phyloP scores from a whole-genome alignment of 2,329 filamentous ascomycete species.

The Diaporthe nobilis region DNA sequence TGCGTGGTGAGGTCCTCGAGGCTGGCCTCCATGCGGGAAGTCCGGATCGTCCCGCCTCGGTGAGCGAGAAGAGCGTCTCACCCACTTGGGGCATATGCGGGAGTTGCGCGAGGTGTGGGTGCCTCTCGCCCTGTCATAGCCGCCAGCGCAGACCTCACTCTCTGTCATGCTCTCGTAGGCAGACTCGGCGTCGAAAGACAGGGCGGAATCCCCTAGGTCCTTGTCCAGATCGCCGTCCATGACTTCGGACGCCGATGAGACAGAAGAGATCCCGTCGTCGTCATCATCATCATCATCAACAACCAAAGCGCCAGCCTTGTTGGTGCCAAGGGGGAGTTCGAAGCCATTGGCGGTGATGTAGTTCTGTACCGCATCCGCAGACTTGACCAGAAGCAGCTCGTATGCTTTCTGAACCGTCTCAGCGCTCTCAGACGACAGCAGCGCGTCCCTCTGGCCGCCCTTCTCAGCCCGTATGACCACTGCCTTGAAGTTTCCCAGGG shows the following conservation, averaged over 20 bases:
- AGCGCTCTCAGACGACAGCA: conserved; percentile 50
- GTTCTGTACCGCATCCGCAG: conserved; percentile 55
- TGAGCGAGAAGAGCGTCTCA: conserved; percentile 31
- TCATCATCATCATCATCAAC: conserved; percentile 41
- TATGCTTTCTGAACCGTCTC: conserved; percentile 51
- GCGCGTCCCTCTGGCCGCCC: conserved; percentile 48
- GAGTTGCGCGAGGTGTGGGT: conserved; percentile 14
- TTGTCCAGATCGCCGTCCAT: conserved; percentile 30
- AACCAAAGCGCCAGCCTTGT: conserved; percentile 29
- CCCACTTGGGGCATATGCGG: conserved; percentile 1
- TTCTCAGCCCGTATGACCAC: conserved; percentile 45
- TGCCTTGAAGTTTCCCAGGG: conserved; percentile 46
- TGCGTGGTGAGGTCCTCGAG: neutral
- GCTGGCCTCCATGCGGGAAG: conserved; percentile 5
- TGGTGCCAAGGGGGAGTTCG: conserved; percentile 40
- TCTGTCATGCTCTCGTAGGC: conserved; percentile 40
- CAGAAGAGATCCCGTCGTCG: conserved; percentile 30
- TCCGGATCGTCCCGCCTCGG: conserved; percentile 20
- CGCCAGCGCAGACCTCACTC: conserved; percentile 18
- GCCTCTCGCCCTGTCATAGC: conserved; percentile 15
- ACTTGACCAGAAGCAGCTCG: conserved; percentile 54
- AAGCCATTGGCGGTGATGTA: conserved; percentile 54
- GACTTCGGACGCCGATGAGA: conserved; percentile 19
- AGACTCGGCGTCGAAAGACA: conserved; percentile 39
- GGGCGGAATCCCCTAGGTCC: conserved; percentile 27